Evolutionary conservation across 2,329 filamentous ascomycete genomes (phyloP).

Genomic region (Alternaria dauci): DNA sequence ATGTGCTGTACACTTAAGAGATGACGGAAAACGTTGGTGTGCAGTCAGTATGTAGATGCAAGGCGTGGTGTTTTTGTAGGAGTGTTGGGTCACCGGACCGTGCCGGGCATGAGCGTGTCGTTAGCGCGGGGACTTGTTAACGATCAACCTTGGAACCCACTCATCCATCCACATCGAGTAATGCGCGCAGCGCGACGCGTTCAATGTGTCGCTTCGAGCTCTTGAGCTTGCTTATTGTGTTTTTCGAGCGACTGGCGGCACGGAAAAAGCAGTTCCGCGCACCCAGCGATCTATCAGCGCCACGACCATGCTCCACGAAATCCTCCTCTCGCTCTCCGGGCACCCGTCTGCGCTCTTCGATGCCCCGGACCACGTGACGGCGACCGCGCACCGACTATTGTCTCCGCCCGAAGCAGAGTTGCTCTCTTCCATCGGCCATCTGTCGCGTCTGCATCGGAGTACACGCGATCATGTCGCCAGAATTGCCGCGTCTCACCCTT

Average conservation of each 20-base stretch:
- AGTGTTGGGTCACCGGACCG: not conserved
- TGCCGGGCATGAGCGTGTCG: conserved; percentile 1
- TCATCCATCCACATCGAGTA: conserved; percentile 20
- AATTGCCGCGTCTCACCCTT: conserved; percentile 76
- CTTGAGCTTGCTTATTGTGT: conserved; percentile 44
- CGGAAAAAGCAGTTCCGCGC: conserved; percentile 21
- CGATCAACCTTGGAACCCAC: conserved; percentile 17
- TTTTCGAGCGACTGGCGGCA: conserved; percentile 34
- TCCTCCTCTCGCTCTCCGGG: conserved; percentile 93
- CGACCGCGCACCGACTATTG: conserved; percentile 57
- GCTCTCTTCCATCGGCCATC: conserved; percentile 75
- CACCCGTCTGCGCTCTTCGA: conserved; percentile 89
- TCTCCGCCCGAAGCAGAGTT: conserved; percentile 86
- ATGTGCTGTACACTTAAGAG: not conserved
- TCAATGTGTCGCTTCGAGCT: conserved; percentile 51
- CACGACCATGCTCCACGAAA: conserved; percentile 89
- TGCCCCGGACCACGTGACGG: conserved; percentile 51
- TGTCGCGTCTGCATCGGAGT: conserved; percentile 80
- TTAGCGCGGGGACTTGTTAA: conserved; percentile 21
- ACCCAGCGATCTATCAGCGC: conserved; percentile 18
- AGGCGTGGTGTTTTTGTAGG: not conserved
- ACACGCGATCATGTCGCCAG: conserved; percentile 72
- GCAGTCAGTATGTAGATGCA: not conserved
- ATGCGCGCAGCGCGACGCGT: conserved; percentile 29
- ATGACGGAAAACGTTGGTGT: not conserved